phyloP scores from a whole-genome alignment of 306 rosid genomes.

The Geum urbanum region DNA sequence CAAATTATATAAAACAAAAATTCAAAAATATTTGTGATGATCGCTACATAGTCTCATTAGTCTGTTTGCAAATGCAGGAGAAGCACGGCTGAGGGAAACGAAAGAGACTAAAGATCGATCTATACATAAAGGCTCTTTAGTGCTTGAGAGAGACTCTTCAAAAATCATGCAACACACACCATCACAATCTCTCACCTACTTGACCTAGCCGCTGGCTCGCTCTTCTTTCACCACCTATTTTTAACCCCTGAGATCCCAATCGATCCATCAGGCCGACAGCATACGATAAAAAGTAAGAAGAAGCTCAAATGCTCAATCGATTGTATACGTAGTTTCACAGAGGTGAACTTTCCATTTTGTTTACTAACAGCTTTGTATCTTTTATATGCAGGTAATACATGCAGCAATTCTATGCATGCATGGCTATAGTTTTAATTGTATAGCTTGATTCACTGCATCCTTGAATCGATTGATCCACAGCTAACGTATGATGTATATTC shows the following conservation, averaged over 20 bases:
- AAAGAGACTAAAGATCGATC: neutral
- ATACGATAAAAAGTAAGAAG: too few species aligned
- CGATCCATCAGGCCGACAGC: slow-evolving; percentile 5
- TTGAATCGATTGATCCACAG: too few species aligned
- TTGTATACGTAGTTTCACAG: too few species aligned
- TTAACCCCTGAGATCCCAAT: neutral
- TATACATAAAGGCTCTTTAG: slow-evolving; percentile 14
- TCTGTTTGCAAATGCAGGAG: slow-evolving; percentile 7
- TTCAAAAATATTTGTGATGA: neutral
- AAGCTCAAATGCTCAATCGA: too few species aligned
- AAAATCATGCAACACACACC: slow-evolving; percentile 26
- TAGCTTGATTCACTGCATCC: too few species aligned
- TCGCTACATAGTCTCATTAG: neutral
- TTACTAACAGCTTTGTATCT: too few species aligned
- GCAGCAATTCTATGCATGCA: too few species aligned
- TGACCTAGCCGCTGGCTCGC: slow-evolving; percentile 11
- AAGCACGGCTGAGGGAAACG: neutral
- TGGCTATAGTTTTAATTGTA: too few species aligned
- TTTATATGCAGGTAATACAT: too few species aligned
- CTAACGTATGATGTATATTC: neutral
- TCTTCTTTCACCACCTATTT: neutral
- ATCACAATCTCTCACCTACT: slow-evolving; percentile 22
- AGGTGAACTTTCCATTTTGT: too few species aligned
- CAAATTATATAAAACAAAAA: neutral
- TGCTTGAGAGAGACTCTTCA: slow-evolving; percentile 34